A percentile compares a stretch with the other conserved stretches of the same genome.
Evolutionary conservation across 192 early-diverging fungal species (phyloP).

Genomic region (Chytriomyces confervae): DNA sequence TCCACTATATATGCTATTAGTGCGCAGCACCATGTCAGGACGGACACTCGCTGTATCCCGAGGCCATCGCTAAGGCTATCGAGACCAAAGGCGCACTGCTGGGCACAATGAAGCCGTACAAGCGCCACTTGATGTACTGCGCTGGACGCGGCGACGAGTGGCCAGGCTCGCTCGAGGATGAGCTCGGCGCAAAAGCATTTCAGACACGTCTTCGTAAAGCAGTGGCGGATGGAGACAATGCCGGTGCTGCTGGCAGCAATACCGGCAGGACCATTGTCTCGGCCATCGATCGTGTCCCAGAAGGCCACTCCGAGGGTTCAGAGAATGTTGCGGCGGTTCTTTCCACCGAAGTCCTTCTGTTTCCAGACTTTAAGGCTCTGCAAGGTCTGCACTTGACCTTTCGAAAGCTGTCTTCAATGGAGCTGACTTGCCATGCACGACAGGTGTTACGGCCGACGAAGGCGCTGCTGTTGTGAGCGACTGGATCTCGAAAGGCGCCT

Average conservation of each 20-base stretch:
- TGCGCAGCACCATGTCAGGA: constrained; percentile 48
- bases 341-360: constrained; percentile 24
- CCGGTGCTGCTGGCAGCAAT: not conserved
- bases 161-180: constrained; percentile 47
- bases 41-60: constrained; percentile 49
- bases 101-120: constrained; percentile 56
- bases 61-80: constrained; percentile 46
- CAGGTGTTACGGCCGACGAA: not conserved
- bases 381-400: not conserved
- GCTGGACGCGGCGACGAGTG: constrained; percentile 37
- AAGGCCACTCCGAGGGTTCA: constrained; percentile 15
- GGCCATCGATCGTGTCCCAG: constrained; percentile 36
- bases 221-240: constrained; percentile 5
- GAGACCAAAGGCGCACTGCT: constrained; percentile 33
- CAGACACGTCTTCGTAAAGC: not conserved
- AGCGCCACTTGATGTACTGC: constrained; percentile 49
- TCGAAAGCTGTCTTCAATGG: not conserved
- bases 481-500: constrained; percentile 9
- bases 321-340: constrained; percentile 12
- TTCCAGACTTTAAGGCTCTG: constrained; percentile 31
- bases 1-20: not conserved
- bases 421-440: not conserved
- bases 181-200: constrained; percentile 14
- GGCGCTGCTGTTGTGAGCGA: not conserved
- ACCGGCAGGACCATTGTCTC: constrained; percentile 42